Percentiles rank a stretch among this genome's conserved stretches.
phyloP scores from a whole-genome alignment of 2,329 filamentous ascomycete species.

The Stachybotrys elegans region DNA sequence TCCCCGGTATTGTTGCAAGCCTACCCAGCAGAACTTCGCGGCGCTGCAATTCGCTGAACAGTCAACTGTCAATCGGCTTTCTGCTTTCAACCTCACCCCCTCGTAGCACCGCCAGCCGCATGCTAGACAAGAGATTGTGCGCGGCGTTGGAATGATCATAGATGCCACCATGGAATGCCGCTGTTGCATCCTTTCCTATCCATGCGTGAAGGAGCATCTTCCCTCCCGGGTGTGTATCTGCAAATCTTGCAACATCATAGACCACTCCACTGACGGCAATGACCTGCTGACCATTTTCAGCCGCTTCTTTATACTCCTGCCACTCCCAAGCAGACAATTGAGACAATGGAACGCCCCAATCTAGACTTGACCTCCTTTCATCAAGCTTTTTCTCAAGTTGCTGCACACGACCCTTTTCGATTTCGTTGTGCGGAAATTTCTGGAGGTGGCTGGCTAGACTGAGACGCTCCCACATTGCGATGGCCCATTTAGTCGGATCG shows the following conservation, averaged over 20 bases:
- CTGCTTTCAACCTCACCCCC: slow-evolving; percentile 70
- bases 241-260: slow-evolving; percentile 73
- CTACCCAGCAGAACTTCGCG: too few species aligned
- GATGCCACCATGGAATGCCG: slow-evolving; percentile 78
- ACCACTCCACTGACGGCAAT: slow-evolving; percentile 70
- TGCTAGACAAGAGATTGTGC: slow-evolving; percentile 74
- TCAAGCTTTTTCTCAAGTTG: slow-evolving; percentile 81
- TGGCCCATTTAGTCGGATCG: slow-evolving; percentile 78
- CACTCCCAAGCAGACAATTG: slow-evolving; percentile 72
- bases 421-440: slow-evolving; percentile 78
- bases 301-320: slow-evolving; percentile 70
- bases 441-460: slow-evolving; percentile 75
- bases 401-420: slow-evolving; percentile 77
- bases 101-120: slow-evolving; percentile 73
- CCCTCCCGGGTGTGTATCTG: slow-evolving; percentile 75
- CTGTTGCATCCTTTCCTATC: slow-evolving; percentile 74
- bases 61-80: slow-evolving; percentile 1
- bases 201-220: slow-evolving; percentile 70
- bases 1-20: too few species aligned
- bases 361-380: slow-evolving; percentile 66
- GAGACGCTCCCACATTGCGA: slow-evolving; percentile 73
- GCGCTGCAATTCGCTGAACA: too few species aligned
- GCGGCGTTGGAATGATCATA: slow-evolving; percentile 79
- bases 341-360: slow-evolving; percentile 74
- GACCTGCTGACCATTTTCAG: slow-evolving; percentile 61